Conservation (phyloP, 192 early-diverging fungal genomes). For the Dissophora globulifera region DNA sequence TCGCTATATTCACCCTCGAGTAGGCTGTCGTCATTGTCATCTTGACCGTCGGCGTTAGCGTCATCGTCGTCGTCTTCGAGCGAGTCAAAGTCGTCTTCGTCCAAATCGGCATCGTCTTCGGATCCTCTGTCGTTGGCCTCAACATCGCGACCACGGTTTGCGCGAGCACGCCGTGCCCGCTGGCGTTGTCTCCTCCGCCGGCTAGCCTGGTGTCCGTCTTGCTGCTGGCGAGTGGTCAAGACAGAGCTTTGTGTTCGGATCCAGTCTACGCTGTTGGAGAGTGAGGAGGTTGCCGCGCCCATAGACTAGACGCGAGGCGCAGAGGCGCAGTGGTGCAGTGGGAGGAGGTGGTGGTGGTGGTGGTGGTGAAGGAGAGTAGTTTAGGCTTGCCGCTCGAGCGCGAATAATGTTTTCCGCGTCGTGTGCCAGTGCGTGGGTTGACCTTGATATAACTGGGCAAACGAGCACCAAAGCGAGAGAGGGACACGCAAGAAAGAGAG, state of each 20-base stretch:
- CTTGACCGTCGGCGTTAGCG: background rate
- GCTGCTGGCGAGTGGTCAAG: background rate
- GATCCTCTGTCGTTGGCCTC: conserved; percentile 13
- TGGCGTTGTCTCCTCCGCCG: conserved; percentile 9
- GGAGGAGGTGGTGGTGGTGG: too few species aligned
- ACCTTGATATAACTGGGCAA: too few species aligned
- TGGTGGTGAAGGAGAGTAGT: too few species aligned
- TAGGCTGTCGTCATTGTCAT: conserved; percentile 33
- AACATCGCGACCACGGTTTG: background rate
- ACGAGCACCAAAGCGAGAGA: too few species aligned
- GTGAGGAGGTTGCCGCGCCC: conserved; percentile 46
- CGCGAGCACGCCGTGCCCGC: background rate
- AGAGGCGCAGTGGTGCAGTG: background rate
- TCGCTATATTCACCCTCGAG: conserved; percentile 3
- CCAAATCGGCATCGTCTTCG: background rate
- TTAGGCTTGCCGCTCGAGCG: too few species aligned
- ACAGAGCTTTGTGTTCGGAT: conserved; percentile 15
- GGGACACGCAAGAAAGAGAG: too few species aligned
- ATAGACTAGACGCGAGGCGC: conserved; percentile 10
- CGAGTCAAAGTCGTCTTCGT: conserved; percentile 22
- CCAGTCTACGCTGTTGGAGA: conserved; percentile 23
- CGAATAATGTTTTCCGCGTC: too few species aligned
- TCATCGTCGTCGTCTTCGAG: conserved; percentile 19
- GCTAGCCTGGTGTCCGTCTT: conserved; percentile 1
- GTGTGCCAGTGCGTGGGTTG: too few species aligned